A percentile compares a stretch with the other conserved stretches of the same genome.
These are phyloP conservation scores for Detonula confervacea DNA, from an alignment of 352 stramenopile species.

Conservation along the genomic window DNA sequence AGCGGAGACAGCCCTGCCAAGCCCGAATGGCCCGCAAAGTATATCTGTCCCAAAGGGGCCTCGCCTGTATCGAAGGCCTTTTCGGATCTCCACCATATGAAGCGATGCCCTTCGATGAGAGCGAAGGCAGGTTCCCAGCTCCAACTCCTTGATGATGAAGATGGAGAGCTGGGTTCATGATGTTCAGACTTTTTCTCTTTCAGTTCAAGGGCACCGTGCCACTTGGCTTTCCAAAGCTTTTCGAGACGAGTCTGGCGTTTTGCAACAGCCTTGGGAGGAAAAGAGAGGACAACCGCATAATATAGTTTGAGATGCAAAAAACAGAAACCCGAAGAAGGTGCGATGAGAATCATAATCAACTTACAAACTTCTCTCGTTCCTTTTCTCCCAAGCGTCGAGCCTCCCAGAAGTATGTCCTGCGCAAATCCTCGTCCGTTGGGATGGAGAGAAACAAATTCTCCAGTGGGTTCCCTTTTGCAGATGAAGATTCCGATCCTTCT, in stretches of 20 bases:
- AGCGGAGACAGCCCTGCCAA: slow-evolving; percentile 78
- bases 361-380: slow-evolving; percentile 65
- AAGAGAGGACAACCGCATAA: neutral
- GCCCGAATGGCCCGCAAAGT: slow-evolving; percentile 80
- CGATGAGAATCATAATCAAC: neutral
- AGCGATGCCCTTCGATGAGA: slow-evolving; percentile 79
- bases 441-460: slow-evolving; percentile 79
- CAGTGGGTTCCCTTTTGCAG: slow-evolving; percentile 38
- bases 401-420: slow-evolving; percentile 83
- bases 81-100: slow-evolving; percentile 83
- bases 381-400: slow-evolving; percentile 52
- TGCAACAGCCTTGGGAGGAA: slow-evolving; percentile 23
- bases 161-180: neutral
- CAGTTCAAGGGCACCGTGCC: slow-evolving; percentile 69
- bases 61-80: slow-evolving; percentile 81
- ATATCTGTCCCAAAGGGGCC: slow-evolving; percentile 63
- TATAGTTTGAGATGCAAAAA: neutral
- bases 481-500: slow-evolving; percentile 27
- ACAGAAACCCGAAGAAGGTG: neutral
- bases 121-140: slow-evolving; percentile 68
- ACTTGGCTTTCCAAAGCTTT: slow-evolving; percentile 77
- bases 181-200: slow-evolving; percentile 55
- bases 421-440: slow-evolving; percentile 82
- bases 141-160: slow-evolving; percentile 42
- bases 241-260: slow-evolving; percentile 69